A percentile compares a stretch with the other conserved stretches of the same genome.
Conservation (phyloP, 495 filamentous ascomycete species). For the Tirmania nivea region DNA sequence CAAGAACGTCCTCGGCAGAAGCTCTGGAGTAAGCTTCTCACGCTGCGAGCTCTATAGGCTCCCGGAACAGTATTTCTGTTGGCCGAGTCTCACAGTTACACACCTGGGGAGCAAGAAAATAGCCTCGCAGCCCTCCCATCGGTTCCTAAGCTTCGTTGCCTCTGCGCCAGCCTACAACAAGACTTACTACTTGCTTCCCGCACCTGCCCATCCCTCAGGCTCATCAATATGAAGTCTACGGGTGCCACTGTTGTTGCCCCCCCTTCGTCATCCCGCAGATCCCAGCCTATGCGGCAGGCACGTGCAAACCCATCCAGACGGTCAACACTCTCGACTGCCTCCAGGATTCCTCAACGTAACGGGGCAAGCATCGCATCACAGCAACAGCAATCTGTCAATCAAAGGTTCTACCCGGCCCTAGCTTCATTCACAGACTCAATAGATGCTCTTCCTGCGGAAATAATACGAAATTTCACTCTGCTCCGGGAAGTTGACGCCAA, state of each 20-base stretch:
- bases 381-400: conserved; percentile 6
- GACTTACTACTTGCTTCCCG: too few relatives aligned
- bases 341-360: conserved; percentile 18
- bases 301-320: conserved; percentile 32
- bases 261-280: conserved; percentile 12
- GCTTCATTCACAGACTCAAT: conserved; percentile 88
- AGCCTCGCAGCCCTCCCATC: too few relatives aligned
- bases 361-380: conserved; percentile 26
- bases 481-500: conserved; percentile 97
- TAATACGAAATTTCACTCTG: conserved; percentile 80
- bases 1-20: too few relatives aligned
- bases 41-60: too few relatives aligned
- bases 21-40: too few relatives aligned
- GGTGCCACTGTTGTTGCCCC: neutral
- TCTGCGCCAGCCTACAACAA: too few relatives aligned
- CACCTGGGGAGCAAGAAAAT: too few relatives aligned
- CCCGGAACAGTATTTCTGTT: too few relatives aligned
- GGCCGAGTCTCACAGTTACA: too few relatives aligned
- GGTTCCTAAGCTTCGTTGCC: too few relatives aligned
- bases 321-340: conserved; percentile 24
- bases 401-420: conserved; percentile 66
- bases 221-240: neutral
- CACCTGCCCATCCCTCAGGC: neutral
- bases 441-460: conserved; percentile 78
- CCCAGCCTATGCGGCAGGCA: conserved; percentile 37